Base-by-base conservation (phyloP, 2,329 filamentous ascomycete species). In the Epichloe hybrida region DNA sequence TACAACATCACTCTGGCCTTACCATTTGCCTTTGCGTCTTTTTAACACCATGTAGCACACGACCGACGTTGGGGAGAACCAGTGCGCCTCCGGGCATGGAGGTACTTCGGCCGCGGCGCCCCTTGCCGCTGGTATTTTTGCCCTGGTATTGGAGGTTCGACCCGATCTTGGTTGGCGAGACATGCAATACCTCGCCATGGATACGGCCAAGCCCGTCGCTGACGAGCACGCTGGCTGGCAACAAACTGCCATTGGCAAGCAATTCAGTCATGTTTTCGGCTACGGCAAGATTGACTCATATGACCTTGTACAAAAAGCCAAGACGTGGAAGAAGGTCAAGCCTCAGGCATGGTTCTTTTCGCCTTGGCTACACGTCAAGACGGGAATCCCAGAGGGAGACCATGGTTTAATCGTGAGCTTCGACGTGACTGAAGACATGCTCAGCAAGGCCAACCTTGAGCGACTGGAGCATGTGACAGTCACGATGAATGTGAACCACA, bases 51-150 rank as follows among this genome's bases (percentile, higher is more conserved):
- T 37, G 7, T 21, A 80, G 76, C 90, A 96, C 69, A 98, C 93
- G 0, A 98, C 93, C 1, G 93, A 98, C 60, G 89, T 98, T 27
- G 93, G 93, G 48, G 69, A 76, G 36, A 85, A 94, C 64, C 72
- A 76, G 51, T 98, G 93, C 69, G 89, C 85, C 57, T 75, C 72
- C 54, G 74, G 75, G n/a, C 93, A 98, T 61, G 93, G 93, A 49
- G 93, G 93, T 54, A 98, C 93, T 3, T 98, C 93, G 12, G 93
- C 93, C 31, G 93, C 93, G 11, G 93, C 93, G 0, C 93, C 93
- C 21, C 76, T 98, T 38, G 93, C 88, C 36, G 91, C 90, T 21
- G 93, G 93, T 42, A 88, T 95, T 49, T 91, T 93, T 59, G 91
- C 93, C 11, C 78, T 98, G 4, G 88, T 88, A 35, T 76, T 98